phyloP scores from a whole-genome alignment of 768 basidiomycete species.

The Pleurotus tuber-regium region DNA sequence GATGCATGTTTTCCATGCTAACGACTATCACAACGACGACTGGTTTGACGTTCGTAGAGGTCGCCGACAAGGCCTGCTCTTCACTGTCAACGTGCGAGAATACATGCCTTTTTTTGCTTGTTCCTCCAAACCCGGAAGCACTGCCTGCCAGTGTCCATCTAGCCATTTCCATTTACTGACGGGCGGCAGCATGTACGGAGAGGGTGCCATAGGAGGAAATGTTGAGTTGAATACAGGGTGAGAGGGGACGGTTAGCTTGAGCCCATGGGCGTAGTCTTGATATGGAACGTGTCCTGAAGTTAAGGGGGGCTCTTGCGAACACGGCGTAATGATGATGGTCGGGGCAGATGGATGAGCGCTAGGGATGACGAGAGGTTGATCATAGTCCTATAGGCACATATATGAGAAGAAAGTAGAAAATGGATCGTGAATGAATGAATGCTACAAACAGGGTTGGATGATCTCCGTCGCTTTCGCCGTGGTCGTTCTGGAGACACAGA shows the following conservation, averaged over 20 bases:
- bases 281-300: constrained; percentile 42
- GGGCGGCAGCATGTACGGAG: constrained; percentile 22
- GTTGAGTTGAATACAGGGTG: constrained; percentile 42
- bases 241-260: constrained; percentile 46
- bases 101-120: constrained; percentile 43
- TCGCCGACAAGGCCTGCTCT: constrained; percentile 15
- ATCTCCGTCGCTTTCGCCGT: constrained; percentile 21
- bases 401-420: neutral
- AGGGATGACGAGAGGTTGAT: constrained; percentile 26
- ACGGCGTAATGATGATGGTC: constrained; percentile 50
- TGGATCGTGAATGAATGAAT: neutral
- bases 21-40: neutral
- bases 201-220: constrained; percentile 40
- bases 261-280: constrained; percentile 54
- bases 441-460: constrained; percentile 18
- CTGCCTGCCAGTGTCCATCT: constrained; percentile 53
- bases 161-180: constrained; percentile 45
- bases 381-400: neutral
- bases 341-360: constrained; percentile 38
- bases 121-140: constrained; percentile 44
- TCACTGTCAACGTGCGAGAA: constrained; percentile 25
- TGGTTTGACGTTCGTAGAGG: constrained; percentile 4
- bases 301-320: constrained; percentile 35
- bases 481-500: constrained; percentile 10
- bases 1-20: neutral